Base-by-base conservation (phyloP, 768 basidiomycete genomes). In the Cystobasidium ongulense region DNA sequence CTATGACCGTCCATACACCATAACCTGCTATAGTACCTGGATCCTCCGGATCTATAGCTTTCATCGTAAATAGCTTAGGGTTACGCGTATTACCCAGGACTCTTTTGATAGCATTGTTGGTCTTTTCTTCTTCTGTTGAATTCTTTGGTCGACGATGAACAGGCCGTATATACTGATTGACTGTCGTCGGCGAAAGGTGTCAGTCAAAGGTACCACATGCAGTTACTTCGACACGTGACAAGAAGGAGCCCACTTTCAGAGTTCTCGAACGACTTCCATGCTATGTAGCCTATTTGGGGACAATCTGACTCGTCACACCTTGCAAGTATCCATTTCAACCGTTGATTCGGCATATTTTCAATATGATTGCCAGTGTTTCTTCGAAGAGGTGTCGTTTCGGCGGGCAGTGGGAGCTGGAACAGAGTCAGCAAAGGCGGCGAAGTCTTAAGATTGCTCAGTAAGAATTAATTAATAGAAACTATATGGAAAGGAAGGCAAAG, bases 221-320 rank as follows among this genome's bases (percentile, higher is more conserved):
- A 17, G 39, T 39, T 7, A 17, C 15, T 11, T 21, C 3, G 18
- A n/a, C 46, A 50, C 46, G 46, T 50, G 18, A 50, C 5, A 59
- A 59, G 5, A 5, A n/a, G n/a, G 21, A 11, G 33, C 57, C 29
- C 23, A 59, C 57, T 59, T 5, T 59, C 57, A 27, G 57, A 59
- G 29, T 59, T 59, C 57, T 59, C 57, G 21, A 59, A 59, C 5
- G 57, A 27, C 33, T 35, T 59, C 57, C 57, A 59, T 31, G 57
- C 57, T 27, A 59, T 59, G 25, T 59, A 35, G 33, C 57, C 57
- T 15, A 59, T 5, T 21, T 59, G 57, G 2, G 25, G 57, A 59
- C 29, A 27, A 27, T 59, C 57, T 35, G 29, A 27, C 57, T 59
- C 57, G 25, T 59, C 57, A 35, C 29, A 4, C 21, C 57, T 59